Base-by-base conservation (phyloP, 140 eudicot genomes). In the Artemisia princeps region DNA sequence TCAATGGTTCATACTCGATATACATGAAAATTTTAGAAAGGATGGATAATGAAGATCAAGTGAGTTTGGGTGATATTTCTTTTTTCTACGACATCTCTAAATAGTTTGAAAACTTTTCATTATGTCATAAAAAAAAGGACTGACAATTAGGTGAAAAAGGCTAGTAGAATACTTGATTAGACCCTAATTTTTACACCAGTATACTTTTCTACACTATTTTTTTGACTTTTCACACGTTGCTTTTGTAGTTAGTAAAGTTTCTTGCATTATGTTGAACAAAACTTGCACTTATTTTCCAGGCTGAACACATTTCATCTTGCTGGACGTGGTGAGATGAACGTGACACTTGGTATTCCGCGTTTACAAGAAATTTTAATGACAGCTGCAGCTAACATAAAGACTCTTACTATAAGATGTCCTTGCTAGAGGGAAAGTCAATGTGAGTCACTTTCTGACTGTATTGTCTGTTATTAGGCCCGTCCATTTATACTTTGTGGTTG, bases 311-410 rank as follows among this genome's bases (percentile, higher is more conserved):
- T 92, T 76, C 99, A 92, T 88, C 96, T 88, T 73, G 99, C 99
- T 24, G 99, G 99, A 22, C 89, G 99, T 68, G 99, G 99, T 51
- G 99, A 92, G 77, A 88, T 92, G 99, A 92, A 92, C 76, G 99
- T 92, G 1, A 92, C 99, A 46, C 88, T 88, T 6, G 99, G 99
- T 68, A 92, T 92, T 78, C 99, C 99, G 33, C 96, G 99, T 77
- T 80, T 92, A 16, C 99, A 92, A 68, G 99, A 92, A 79, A 92
- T 92, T 4, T 77, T 92, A 77, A 92, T 84, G 95, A 92, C 95
- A 3, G 99, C 99, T 14, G 71, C 95, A 48, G 68, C 26, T 62
- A 80, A 65, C 60, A 92, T 92, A 19, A 92, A 83, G 80, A 92
- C 99, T 78, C 99, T 96, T 33, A 84, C 87, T 4, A 78, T 92